Conservation (phyloP, 2,329 filamentous ascomycete genomes). For the Aspergillus floridensis region DNA sequence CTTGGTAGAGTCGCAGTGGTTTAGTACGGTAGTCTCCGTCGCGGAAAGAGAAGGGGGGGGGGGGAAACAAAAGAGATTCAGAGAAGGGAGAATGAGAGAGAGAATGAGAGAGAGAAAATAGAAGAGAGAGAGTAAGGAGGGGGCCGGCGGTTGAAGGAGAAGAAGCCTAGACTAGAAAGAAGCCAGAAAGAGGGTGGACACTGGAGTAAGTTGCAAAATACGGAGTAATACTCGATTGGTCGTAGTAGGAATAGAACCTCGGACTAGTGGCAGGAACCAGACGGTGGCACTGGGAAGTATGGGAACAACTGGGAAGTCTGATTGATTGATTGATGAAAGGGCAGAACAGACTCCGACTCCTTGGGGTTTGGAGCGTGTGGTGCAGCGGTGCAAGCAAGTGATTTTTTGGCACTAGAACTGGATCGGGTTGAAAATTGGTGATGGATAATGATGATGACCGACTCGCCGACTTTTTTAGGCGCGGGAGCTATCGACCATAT, state of each 20-base stretch:
- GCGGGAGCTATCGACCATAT: no score
- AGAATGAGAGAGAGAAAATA: background rate
- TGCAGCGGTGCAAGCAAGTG: no score
- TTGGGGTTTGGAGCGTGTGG: background rate
- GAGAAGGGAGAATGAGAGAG: background rate
- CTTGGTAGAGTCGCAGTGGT: background rate
- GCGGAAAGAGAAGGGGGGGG: no score
- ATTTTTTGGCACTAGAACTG: no score
- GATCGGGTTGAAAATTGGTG: no score
- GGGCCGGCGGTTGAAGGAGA: background rate
- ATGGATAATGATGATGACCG: no score
- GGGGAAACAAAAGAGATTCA: no score
- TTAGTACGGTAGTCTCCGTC: no score
- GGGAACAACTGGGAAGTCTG: background rate
- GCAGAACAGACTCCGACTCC: background rate
- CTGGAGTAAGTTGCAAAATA: conserved; percentile 1
- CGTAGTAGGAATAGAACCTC: background rate
- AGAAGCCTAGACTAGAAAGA: background rate
- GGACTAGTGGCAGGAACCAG: background rate
- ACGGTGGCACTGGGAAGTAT: background rate
- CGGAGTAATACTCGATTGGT: background rate
- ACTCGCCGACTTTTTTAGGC: background rate
- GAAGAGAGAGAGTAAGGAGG: background rate
- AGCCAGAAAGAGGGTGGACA: background rate
- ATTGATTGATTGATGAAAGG: background rate